Base-by-base conservation (phyloP, 2,329 filamentous ascomycete species). In the Fulvia fulva region DNA sequence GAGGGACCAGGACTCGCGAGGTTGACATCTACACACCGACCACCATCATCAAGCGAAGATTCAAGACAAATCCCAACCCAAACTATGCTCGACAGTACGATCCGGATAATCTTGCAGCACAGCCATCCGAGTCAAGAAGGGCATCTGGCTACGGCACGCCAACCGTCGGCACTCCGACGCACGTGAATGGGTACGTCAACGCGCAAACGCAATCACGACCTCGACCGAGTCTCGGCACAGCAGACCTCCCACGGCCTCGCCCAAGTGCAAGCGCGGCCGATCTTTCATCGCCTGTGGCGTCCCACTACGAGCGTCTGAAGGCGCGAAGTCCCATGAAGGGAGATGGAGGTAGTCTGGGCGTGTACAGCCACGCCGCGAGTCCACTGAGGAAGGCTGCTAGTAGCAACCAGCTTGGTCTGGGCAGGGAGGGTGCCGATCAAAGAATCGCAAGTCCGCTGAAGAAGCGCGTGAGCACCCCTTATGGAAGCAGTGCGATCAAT, bases 1-100 rank as follows among this genome's bases (percentile, higher is more conserved):
- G 65, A 21, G 70, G 69, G 2, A 63, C 59, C 2, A 66, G 63
- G 28, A 70, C 68, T 3, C 60, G 68, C 65, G 81, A 82, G 61
- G 81, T 89, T 21, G 83, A 87, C 44, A 80, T 81, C 16, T 87
- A 85, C 69, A 85, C 82, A 1, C 84, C 85, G 0, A 82, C 81
- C 0, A 81, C 83, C 7, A 75, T 85, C 51, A 78, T 96, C 65
- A 88, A 88, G 59, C 87, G 89, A 47, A 85, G 85, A 1, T 97
- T 96, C 74, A 83, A 85, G 62, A 89, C 88, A 1, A 89, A 91
- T 58, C 88, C 90, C 4, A 97, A 97, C 70, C 87, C 88, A 0
- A 90, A 89, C 70, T 94, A 94, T 70, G 75, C 83, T 30, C 83
- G 82, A 3, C 68, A 71, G 34, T 82, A 91, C 63, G 86, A 92